Conservation (phyloP, 352 stramenopile species). For the Phytophthora tentaculata region DNA sequence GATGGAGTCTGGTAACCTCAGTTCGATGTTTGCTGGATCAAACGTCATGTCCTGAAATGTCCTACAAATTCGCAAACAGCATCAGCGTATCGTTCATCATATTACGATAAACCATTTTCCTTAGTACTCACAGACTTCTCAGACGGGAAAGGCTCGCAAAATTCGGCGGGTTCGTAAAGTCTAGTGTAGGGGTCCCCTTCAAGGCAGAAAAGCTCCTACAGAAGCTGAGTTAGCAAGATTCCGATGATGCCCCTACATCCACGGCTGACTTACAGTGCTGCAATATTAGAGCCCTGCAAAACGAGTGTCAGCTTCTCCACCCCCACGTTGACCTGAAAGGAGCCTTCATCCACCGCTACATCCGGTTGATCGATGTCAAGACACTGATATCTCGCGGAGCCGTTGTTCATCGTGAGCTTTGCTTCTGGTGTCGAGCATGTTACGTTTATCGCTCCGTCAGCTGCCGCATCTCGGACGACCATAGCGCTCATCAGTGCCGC, state of each 20-base stretch:
- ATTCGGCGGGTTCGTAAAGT: not conserved
- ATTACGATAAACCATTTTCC: not conserved
- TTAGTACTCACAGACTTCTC: slow-evolving; percentile 2
- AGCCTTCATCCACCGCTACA: not conserved
- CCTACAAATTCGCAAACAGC: not conserved
- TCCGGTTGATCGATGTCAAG: not conserved
- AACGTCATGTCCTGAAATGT: not conserved
- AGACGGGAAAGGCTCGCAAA: slow-evolving; percentile 1
- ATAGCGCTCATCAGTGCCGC: slow-evolving; percentile 6
- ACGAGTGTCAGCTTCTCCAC: slow-evolving; percentile 6
- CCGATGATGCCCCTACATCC: not conserved
- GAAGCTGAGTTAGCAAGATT: not conserved
- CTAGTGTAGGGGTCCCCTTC: not conserved
- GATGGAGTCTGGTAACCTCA: not conserved
- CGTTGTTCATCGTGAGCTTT: not conserved
- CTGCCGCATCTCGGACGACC: not conserved
- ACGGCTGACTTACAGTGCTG: slow-evolving; percentile 3
- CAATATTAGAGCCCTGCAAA: slow-evolving; percentile 1
- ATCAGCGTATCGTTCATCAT: not conserved
- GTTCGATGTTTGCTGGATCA: not conserved
- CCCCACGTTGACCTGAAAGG: slow-evolving; percentile 6
- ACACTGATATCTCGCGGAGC: not conserved
- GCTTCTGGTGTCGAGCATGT: not conserved
- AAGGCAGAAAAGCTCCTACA: not conserved
- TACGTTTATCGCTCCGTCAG: not conserved